Evolutionary conservation across 306 rosid species (phyloP).

Genomic region (Cucurbita maxima): DNA sequence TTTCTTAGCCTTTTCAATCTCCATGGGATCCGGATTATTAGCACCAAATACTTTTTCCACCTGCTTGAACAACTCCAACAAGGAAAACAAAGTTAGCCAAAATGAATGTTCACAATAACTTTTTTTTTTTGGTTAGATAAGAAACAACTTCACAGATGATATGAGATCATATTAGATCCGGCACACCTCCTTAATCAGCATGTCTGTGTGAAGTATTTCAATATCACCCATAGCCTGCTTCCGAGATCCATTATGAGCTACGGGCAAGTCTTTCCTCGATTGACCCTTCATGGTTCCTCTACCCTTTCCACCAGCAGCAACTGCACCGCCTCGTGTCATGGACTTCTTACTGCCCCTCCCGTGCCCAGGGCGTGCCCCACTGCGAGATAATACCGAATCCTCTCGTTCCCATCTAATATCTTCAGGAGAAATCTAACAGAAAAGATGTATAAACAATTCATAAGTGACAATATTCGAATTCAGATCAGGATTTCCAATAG

Average conservation of each 20-base stretch:
- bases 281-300: conserved; percentile 53
- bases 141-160: not conserved
- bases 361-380: conserved; percentile 38
- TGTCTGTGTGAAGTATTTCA: conserved; percentile 62
- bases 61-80: conserved; percentile 25
- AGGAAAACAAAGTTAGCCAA: not conserved
- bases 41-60: conserved; percentile 61
- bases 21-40: conserved; percentile 44
- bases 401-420: conserved; percentile 75
- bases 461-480: not conserved
- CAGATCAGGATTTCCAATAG: not conserved
- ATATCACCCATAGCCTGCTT: conserved; percentile 48
- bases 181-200: conserved; percentile 70
- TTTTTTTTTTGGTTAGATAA: no score
- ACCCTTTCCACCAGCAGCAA: conserved; percentile 57
- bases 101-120: not conserved
- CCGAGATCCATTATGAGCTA: conserved; percentile 47
- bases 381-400: conserved; percentile 37
- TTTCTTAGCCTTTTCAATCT: conserved; percentile 72
- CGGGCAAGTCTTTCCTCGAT: conserved; percentile 38
- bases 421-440: conserved; percentile 45
- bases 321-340: conserved; percentile 42
- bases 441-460: not conserved
- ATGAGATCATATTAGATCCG: not conserved
- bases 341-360: conserved; percentile 61